Percentiles rank a stretch among this genome's conserved stretches.
Evolutionary conservation across 139 green algal species (phyloP).

Genomic region (Microglena sp.): DNA sequence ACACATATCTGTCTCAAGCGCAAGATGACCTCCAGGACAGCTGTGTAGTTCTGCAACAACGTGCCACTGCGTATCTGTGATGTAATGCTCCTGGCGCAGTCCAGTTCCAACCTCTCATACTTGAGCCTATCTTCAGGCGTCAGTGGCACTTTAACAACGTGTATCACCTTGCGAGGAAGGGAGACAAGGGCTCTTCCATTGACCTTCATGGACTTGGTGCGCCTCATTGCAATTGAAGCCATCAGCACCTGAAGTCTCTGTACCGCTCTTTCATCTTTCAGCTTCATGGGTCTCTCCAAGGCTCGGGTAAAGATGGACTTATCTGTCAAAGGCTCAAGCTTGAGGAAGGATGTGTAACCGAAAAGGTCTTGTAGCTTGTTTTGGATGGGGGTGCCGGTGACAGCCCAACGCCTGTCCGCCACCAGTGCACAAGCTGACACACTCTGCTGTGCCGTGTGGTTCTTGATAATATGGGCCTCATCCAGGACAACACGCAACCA

Average conservation of each 20-base stretch:
- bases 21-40: slow-evolving; percentile 53
- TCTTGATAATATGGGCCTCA: slow-evolving; percentile 57
- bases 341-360: slow-evolving; percentile 33
- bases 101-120: slow-evolving; percentile 21
- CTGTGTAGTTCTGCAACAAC: slow-evolving; percentile 47
- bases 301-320: slow-evolving; percentile 26
- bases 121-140: not conserved
- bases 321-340: slow-evolving; percentile 28
- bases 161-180: slow-evolving; percentile 35
- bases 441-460: slow-evolving; percentile 20
- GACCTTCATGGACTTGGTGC: slow-evolving; percentile 37
- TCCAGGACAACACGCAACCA: slow-evolving; percentile 51
- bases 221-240: slow-evolving; percentile 35
- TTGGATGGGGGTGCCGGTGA: slow-evolving; percentile 56
- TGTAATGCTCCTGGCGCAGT: slow-evolving; percentile 27
- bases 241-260: slow-evolving; percentile 48
- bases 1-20: slow-evolving; percentile 39
- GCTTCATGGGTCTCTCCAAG: slow-evolving; percentile 50
- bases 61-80: slow-evolving; percentile 18
- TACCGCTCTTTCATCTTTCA: slow-evolving; percentile 22
- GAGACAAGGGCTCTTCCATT: slow-evolving; percentile 34
- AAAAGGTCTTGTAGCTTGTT: slow-evolving; percentile 42
- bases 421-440: slow-evolving; percentile 23
- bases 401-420: slow-evolving; percentile 35
- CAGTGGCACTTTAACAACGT: slow-evolving; percentile 35